These are phyloP conservation scores for Senecio squalidus DNA, from an alignment of 140 eudicot species.

Conservation along the genomic window DNA sequence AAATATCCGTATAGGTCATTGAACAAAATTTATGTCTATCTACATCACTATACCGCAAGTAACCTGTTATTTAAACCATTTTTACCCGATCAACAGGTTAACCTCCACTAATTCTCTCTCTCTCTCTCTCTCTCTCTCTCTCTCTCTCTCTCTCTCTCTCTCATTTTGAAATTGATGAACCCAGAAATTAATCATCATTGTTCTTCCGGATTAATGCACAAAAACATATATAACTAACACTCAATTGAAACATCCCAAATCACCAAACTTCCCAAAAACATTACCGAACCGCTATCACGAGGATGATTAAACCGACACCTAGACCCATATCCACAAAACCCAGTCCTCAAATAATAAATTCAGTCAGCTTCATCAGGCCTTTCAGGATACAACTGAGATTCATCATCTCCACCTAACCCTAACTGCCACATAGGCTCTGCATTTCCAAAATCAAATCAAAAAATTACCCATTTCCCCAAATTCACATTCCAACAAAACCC, in stretches of 20 bases:
- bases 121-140: too few species aligned
- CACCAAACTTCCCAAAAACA: neutral
- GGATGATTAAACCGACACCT: slow-evolving; percentile 97
- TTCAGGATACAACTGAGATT: slow-evolving; percentile 71
- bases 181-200: too few species aligned
- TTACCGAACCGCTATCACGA: slow-evolving; percentile 73
- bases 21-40: too few species aligned
- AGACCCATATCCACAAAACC: slow-evolving; percentile 77
- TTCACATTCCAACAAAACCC: slow-evolving; percentile 14
- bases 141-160: too few species aligned
- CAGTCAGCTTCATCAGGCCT: slow-evolving; percentile 84
- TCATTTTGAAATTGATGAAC: too few species aligned
- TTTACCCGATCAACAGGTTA: too few species aligned
- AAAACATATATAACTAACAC: too few species aligned
- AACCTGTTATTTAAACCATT: too few species aligned
- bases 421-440: slow-evolving; percentile 96
- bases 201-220: too few species aligned
- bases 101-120: too few species aligned
- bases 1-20: too few species aligned
- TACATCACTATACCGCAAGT: too few species aligned
- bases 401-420: slow-evolving; percentile 46
- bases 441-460: slow-evolving; percentile 40
- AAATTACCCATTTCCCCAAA: slow-evolving; percentile 27
- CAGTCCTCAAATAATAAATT: slow-evolving; percentile 73
- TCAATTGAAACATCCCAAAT: neutral